These are phyloP conservation scores for Chrysopogon serrulatus DNA, from an alignment of 176 grass and related monocot genomes.

Conservation along the genomic window DNA sequence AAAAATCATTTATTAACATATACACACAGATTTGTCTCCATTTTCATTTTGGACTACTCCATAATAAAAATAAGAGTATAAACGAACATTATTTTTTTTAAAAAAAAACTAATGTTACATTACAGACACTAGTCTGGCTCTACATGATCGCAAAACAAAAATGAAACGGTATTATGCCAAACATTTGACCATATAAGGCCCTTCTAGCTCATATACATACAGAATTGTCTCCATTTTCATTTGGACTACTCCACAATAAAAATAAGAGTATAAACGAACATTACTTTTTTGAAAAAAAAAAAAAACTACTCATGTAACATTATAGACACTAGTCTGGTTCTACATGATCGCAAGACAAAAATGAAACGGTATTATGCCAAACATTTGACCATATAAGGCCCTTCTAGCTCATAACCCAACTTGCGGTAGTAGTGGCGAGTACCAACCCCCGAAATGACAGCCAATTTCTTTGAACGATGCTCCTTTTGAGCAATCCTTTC, in stretches of 20 bases:
- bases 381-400: constrained; percentile 89
- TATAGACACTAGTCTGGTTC: not conserved
- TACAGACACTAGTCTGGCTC: not conserved
- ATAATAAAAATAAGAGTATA: not conserved
- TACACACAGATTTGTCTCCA: not conserved
- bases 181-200: constrained; percentile 89
- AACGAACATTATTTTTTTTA: not conserved
- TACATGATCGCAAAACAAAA: not conserved
- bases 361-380: constrained; percentile 27
- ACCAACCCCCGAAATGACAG: constrained; percentile 91
- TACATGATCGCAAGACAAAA: not conserved
- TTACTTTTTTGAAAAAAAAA: not conserved
- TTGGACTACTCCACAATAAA: not conserved
- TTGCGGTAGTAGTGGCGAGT: constrained; percentile 95
- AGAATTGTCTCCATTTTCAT: not conserved
- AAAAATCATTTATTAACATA: too few relatives aligned
- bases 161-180: constrained; percentile 27
- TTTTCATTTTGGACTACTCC: not conserved
- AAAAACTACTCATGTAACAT: not conserved
- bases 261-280: not conserved
- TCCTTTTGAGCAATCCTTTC: constrained; percentile 84
- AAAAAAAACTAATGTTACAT: not conserved
- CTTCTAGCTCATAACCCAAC: constrained; percentile 90
- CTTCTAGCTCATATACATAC: constrained; percentile 55
- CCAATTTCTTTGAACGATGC: constrained; percentile 79